Evolutionary conservation across 164 flowering plant species (phyloP).

Genomic region (Stephania cephalantha): DNA sequence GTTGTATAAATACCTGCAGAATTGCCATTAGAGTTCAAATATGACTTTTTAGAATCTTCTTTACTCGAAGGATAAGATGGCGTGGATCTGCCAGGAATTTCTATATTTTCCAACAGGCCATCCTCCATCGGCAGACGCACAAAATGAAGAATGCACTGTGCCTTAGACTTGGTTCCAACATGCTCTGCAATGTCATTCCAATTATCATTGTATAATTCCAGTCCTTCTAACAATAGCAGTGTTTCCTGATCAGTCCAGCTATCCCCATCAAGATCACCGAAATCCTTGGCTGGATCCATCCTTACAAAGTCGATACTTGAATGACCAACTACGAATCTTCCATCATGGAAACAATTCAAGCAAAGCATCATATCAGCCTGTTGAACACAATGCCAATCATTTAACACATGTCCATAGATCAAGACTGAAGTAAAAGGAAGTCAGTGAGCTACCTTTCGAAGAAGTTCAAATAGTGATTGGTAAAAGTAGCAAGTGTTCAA

Average conservation of each 20-base stretch:
- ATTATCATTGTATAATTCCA: conserved; percentile 73
- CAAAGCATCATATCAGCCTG: conserved; percentile 81
- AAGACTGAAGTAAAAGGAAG: neutral
- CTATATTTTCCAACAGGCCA: conserved; percentile 62
- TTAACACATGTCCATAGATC: neutral
- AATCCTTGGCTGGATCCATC: conserved; percentile 58
- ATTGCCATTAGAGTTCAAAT: conserved; percentile 48
- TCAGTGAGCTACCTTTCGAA: neutral
- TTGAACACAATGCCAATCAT: conserved; percentile 11
- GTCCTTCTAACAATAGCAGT: conserved; percentile 73
- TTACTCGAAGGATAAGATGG: conserved; percentile 26
- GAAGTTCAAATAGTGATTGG: neutral
- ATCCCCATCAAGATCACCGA: conserved; percentile 70
- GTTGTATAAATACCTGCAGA: conserved; percentile 30
- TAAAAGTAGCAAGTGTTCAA: neutral
- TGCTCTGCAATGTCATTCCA: conserved; percentile 97
- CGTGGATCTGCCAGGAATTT: conserved; percentile 45
- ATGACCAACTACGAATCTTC: conserved; percentile 77
- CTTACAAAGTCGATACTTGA: conserved; percentile 84
- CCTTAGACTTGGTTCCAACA: conserved; percentile 95
- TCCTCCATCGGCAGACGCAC: conserved; percentile 83
- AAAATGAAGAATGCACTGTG: conserved; percentile 94
- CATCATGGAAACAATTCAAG: conserved; percentile 79
- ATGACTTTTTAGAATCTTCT: conserved; percentile 30
- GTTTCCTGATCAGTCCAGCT: conserved; percentile 96